Base-by-base conservation (phyloP, 2,329 filamentous ascomycete genomes). In the Sporothrix euskadiensis region DNA sequence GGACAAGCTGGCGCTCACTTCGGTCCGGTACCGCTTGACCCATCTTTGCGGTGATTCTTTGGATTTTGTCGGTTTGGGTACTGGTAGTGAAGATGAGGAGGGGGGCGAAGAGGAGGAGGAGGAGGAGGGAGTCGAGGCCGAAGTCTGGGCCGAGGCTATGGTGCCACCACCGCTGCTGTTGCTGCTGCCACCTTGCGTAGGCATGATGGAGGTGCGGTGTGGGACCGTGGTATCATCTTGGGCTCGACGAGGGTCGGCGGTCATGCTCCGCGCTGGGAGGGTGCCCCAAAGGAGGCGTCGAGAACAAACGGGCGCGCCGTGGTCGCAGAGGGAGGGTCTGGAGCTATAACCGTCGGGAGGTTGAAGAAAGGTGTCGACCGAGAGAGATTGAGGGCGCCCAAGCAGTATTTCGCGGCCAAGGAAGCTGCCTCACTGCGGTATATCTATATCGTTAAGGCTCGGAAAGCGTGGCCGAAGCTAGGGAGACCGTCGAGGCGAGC, bases 11-110 rank as follows among this genome's bases (percentile, higher is more conserved):
- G 93, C 93, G 75, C 92, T 89, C 77, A 96, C 89, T 83, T 95
- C 92, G 68, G 91, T 94, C 76, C 92, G 88, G 82, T 96, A 95
- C 77, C 87, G 88, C 83, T 93, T 94, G 79, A 91, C 85, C 84
- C 91, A 91, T 78, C 81, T 82, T 75, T 79, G 78, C 41, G 77
- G 73, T 52, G 77, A 52, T 35, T 30, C 32, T 35, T 73, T 71
- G 16, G 26, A 9, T 10, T 44, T 35, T 19, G 30, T 12, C 19
- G 52, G 32, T 54, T 3, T 26, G n/a, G 44, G 44, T 19, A 49
- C 1, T 16, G 44, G 44, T 49, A 49, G 19, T 56, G 52, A 52
- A 30, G 68, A 26, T n/a, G 68, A 41, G 30, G 68, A 39, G 22
- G 68, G 6, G 6, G 69, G 22, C 22, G 32, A 30, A 8, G 59